Evolutionary conservation across 2,329 filamentous ascomycete genomes (phyloP).

Genomic region (Clarireedia monteithiana): DNA sequence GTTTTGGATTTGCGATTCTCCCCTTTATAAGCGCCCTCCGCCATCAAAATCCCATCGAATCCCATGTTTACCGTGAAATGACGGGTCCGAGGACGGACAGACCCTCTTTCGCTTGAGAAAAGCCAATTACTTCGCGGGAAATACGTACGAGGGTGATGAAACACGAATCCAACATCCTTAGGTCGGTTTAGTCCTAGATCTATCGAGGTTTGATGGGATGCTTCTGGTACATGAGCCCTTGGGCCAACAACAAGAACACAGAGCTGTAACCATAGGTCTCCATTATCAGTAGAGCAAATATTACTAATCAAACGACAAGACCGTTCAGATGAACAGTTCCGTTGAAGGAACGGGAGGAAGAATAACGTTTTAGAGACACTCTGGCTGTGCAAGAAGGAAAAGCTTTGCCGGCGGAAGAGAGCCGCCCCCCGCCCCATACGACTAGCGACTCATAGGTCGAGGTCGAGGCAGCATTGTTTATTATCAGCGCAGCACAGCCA

Average conservation of each 20-base stretch:
- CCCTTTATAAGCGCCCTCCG: not conserved
- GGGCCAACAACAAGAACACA: too few species aligned
- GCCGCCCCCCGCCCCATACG: too few species aligned
- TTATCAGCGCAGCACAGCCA: not conserved
- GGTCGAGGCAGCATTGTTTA: too few species aligned
- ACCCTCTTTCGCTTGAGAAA: conserved; percentile 1
- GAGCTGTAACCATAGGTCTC: not conserved
- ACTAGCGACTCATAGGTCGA: too few species aligned
- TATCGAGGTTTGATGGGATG: not conserved
- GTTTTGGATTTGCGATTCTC: not conserved
- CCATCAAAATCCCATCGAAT: not conserved
- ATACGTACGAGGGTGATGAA: not conserved
- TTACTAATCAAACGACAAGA: not conserved
- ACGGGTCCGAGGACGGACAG: not conserved
- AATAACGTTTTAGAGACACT: not conserved
- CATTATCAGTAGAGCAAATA: not conserved
- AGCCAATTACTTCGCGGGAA: not conserved
- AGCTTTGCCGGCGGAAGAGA: too few species aligned
- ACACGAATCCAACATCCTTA: conserved; percentile 1
- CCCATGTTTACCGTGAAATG: not conserved
- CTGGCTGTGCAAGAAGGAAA: not conserved
- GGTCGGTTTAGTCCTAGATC: too few species aligned
- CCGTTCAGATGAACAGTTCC: not conserved
- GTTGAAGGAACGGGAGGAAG: conserved; percentile 1
- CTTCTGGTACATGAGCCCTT: too few species aligned